phyloP scores from a whole-genome alignment of 768 basidiomycete species.

The Tricholoma saponaceum region DNA sequence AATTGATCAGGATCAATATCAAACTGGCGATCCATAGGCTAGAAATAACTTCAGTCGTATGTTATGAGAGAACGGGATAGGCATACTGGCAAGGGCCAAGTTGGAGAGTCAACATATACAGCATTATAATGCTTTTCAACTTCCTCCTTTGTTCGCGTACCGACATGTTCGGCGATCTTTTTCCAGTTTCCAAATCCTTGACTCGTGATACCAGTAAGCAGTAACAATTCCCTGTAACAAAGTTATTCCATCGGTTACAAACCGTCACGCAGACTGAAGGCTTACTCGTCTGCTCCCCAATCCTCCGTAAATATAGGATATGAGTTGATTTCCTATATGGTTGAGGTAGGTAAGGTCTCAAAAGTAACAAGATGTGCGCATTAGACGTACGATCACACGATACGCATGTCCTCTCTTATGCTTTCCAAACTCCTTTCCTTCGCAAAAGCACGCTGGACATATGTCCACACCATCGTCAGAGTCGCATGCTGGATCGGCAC shows the following conservation, averaged over 20 bases:
- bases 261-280: slow-evolving; percentile 5
- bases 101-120: slow-evolving; percentile 73
- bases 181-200: slow-evolving; percentile 97
- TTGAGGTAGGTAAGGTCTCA: neutral
- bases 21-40: slow-evolving; percentile 60
- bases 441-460: slow-evolving; percentile 89
- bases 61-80: slow-evolving; percentile 5
- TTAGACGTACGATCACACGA: slow-evolving; percentile 73
- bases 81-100: slow-evolving; percentile 81
- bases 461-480: slow-evolving; percentile 81
- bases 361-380: neutral
- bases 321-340: slow-evolving; percentile 82
- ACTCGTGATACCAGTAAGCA: slow-evolving; percentile 82
- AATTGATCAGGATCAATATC: slow-evolving; percentile 78
- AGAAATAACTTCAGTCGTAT: slow-evolving; percentile 7
- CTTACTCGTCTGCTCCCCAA: slow-evolving; percentile 98
- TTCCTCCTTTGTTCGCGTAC: slow-evolving; percentile 91
- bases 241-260: neutral
- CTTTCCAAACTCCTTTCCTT: slow-evolving; percentile 82
- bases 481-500: slow-evolving; percentile 73
- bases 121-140: slow-evolving; percentile 85
- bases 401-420: slow-evolving; percentile 89
- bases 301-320: slow-evolving; percentile 93
- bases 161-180: slow-evolving; percentile 92
- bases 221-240: slow-evolving; percentile 69